Percentiles rank a stretch among this genome's conserved stretches.
Conservation (phyloP, 495 filamentous ascomycete genomes). For the Aspergillus campestris region DNA sequence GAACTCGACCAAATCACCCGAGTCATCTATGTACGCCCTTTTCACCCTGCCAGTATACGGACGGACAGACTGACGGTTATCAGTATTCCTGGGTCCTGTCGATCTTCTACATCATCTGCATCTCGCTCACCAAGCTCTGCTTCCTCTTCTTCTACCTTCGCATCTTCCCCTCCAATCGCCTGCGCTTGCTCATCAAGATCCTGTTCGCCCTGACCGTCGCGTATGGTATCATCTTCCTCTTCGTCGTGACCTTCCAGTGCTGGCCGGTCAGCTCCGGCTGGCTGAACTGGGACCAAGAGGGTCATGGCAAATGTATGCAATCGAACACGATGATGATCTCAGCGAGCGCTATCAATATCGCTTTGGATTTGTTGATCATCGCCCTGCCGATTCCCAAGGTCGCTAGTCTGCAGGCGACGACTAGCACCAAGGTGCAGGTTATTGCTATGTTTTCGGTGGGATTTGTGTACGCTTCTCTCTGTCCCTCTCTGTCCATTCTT, state of each 20-base stretch:
- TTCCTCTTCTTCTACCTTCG: conserved; percentile 24
- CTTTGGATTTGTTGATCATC: conserved; percentile 36
- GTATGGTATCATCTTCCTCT: conserved; percentile 21
- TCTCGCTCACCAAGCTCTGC: conserved; percentile 9
- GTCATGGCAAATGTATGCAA: conserved; percentile 23
- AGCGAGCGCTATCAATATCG: conserved; percentile 29
- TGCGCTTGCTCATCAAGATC: conserved; percentile 13
- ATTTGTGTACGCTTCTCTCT: conserved; percentile 12
- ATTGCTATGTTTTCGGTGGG: conserved; percentile 16
- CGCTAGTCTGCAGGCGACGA: conserved; percentile 11
- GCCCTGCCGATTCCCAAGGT: conserved; percentile 24
- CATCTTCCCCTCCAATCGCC: conserved; percentile 20
- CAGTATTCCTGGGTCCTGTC: conserved; percentile 13
- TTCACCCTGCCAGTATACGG: neutral
- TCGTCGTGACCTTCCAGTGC: conserved; percentile 28
- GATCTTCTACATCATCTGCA: conserved; percentile 10
- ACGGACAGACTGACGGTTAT: neutral
- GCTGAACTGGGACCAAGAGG: conserved; percentile 25
- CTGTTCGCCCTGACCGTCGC: conserved; percentile 18
- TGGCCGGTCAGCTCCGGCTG: conserved; percentile 28
- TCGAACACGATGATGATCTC: conserved; percentile 20
- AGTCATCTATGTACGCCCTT: conserved; percentile 8
- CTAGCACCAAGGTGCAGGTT: conserved; percentile 12
- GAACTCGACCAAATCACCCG: conserved; percentile 7
- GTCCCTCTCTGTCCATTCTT: neutral